Evolutionary conservation across 2,329 filamentous ascomycete species (phyloP).

Genomic region (Fusarium chaquense): DNA sequence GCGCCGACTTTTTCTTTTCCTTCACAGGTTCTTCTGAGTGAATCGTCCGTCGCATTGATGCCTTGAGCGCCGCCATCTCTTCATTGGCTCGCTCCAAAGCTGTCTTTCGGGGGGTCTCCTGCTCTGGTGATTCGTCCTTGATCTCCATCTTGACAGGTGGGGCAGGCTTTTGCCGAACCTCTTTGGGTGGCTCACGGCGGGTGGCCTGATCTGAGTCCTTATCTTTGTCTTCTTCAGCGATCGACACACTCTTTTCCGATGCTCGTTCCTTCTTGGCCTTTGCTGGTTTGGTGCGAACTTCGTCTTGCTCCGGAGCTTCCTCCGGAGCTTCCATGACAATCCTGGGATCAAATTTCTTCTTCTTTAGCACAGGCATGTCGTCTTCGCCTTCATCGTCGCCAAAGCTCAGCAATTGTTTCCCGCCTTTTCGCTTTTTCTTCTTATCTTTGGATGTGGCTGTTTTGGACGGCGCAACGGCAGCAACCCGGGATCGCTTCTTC

Average conservation of each 20-base stretch:
- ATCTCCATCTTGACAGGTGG: slow-evolving; percentile 24
- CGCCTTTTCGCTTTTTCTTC: slow-evolving; percentile 78
- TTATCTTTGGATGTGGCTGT: slow-evolving; percentile 62
- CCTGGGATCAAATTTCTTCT: slow-evolving; percentile 82
- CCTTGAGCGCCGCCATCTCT: slow-evolving; percentile 83
- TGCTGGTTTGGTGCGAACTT: slow-evolving; percentile 45
- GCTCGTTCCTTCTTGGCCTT: slow-evolving; percentile 49
- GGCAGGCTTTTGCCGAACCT: slow-evolving; percentile 29
- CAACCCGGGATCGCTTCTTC: slow-evolving; percentile 73
- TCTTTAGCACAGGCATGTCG: slow-evolving; percentile 72
- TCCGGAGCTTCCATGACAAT: slow-evolving; percentile 71
- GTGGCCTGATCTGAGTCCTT: slow-evolving; percentile 1
- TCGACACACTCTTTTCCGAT: slow-evolving; percentile 28
- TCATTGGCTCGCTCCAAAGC: slow-evolving; percentile 79
- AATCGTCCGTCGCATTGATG: slow-evolving; percentile 79
- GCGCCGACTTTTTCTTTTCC: slow-evolving; percentile 72
- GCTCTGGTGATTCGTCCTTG: slow-evolving; percentile 43
- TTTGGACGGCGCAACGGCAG: slow-evolving; percentile 59
- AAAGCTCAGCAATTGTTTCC: slow-evolving; percentile 84
- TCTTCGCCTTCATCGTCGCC: slow-evolving; percentile 73
- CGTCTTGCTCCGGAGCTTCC: slow-evolving; percentile 54
- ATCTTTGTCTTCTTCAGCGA: slow-evolving; percentile 28
- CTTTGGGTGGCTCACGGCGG: slow-evolving; percentile 7
- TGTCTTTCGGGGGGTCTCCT: slow-evolving; percentile 57
- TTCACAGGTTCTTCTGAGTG: slow-evolving; percentile 60